These are phyloP conservation scores for Kitagawia praeruptora DNA, from an alignment of 129 eudicot genomes.

Conservation along the genomic window DNA sequence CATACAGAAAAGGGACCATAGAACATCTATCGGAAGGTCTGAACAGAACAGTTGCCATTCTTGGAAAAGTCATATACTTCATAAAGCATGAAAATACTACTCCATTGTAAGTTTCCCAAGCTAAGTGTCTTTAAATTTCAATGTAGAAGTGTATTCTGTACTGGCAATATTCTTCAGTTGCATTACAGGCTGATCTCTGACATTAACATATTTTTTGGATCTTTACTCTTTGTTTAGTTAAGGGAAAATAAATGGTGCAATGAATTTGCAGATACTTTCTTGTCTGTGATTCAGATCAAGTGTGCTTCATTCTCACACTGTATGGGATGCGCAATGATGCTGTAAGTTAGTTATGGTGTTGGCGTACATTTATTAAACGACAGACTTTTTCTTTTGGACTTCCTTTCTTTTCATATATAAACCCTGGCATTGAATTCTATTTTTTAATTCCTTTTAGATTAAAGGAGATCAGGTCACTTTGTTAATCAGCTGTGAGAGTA, in stretches of 20 bases:
- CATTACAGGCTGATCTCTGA: not conserved
- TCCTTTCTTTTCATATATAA: not conserved
- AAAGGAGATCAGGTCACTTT: constrained; percentile 75
- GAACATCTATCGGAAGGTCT: constrained; percentile 61
- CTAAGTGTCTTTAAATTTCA: not conserved
- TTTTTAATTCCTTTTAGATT: constrained; percentile 32
- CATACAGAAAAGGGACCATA: constrained; percentile 45
- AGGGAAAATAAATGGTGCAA: not conserved
- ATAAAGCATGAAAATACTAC: constrained; percentile 57
- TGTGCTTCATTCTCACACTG: constrained; percentile 62
- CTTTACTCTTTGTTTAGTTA: not conserved
- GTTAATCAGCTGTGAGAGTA: too few relatives aligned
- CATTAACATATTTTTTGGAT: not conserved
- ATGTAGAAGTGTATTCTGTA: not conserved
- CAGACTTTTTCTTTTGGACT: not conserved
- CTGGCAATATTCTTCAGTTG: not conserved
- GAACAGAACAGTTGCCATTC: constrained; percentile 58
- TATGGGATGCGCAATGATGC: constrained; percentile 61
- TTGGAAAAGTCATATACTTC: constrained; percentile 64
- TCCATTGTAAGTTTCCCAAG: constrained; percentile 55
- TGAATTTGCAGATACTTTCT: constrained; percentile 68
- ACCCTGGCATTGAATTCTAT: not conserved
- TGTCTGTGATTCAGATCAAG: constrained; percentile 67
- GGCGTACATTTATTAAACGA: not conserved
- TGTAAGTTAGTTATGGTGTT: constrained; percentile 26